phyloP scores from a whole-genome alignment of 257 asterid genomes.

The Solanum pinnatisectum region DNA sequence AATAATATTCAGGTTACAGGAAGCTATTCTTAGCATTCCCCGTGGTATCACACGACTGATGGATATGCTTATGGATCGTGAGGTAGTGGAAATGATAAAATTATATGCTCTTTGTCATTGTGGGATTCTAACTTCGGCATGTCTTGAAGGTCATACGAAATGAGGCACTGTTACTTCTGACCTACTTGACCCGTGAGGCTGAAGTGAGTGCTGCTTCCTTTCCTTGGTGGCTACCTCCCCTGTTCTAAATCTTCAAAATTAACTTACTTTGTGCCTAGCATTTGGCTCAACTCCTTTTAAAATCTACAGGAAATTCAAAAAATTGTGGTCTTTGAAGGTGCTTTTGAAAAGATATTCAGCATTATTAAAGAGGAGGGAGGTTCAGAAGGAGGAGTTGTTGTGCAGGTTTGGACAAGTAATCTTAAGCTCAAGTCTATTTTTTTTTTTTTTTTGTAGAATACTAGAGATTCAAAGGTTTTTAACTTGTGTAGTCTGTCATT shows the following conservation, averaged over 20 bases:
- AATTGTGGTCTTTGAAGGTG: conserved; percentile 95
- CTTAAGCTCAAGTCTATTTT: not conserved
- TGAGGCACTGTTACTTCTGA: conserved; percentile 80
- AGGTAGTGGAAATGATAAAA: conserved; percentile 37
- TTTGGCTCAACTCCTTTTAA: not conserved
- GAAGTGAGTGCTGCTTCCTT: conserved; percentile 44
- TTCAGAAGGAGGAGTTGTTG: conserved; percentile 97
- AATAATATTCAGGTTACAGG: conserved; percentile 63
- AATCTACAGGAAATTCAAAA: conserved; percentile 88
- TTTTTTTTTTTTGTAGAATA: not conserved
- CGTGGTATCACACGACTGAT: conserved; percentile 87
- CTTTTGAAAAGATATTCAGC: conserved; percentile 91
- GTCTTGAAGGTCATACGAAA: conserved; percentile 69
- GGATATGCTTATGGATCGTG: conserved; percentile 99
- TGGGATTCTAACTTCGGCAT: not conserved
- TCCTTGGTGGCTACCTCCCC: not conserved
- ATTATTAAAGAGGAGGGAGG: conserved; percentile 93
- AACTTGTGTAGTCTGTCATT: not conserved
- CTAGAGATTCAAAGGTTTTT: not conserved
- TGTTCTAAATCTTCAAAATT: not conserved
- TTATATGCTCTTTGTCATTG: not conserved
- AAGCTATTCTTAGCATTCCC: conserved; percentile 86
- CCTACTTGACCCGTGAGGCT: conserved; percentile 95
- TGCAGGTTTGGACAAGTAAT: conserved; percentile 49
- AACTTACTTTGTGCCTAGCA: not conserved